Base-by-base conservation (phyloP, 108 stramenopile species). In the Skeletonema tropicum region DNA sequence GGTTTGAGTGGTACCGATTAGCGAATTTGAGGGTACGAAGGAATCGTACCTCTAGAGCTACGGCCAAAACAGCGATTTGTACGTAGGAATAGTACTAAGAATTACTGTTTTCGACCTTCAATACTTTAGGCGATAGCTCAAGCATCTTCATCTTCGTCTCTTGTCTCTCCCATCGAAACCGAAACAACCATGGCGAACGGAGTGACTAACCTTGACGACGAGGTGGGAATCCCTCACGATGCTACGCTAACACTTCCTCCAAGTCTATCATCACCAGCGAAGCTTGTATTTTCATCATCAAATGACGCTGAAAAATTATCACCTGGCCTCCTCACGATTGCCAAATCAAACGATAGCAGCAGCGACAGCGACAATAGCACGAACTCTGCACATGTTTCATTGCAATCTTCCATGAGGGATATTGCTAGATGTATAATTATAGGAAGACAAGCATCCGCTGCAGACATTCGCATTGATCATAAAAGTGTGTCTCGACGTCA, bases 391-490 rank as follows among this genome's bases (percentile, higher is more conserved):
- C 26, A 21, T 6, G 19, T 76, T 19, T 76, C 75, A 25, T 45
- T 31, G 36, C 59, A 61, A 57, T 76, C 75, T 19, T 76, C 75
- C 32, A 76, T 68, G 61, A 36, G 75, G 36, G 66, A 52, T 7
- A 41, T 30, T 25, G 45, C 82, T 10, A 59, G 71, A 71, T 72
- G 78, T 64, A 57, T 89, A 31, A 48, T 89, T 7, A 73, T 89
- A 2, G 89, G 89, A 33, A 78, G 89, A 30, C 89, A 89, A 65
- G 85, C 89, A 21, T 76, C 82, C 25, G 61, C 86, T 11, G 73
- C 79, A 31, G 90, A 90, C 71, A 74, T 90, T 55, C 84, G 88
- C 38, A 76, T 90, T 33, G 77, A 87, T 68, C 90, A 90, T 66
- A 77, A 77, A 57, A 87, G 82, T 60, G 87, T 90, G 33, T 88